Percentiles rank a stretch among this genome's conserved stretches.
Conservation (phyloP, 2,329 filamentous ascomycete species). For the Ascochyta clinopodiicola region DNA sequence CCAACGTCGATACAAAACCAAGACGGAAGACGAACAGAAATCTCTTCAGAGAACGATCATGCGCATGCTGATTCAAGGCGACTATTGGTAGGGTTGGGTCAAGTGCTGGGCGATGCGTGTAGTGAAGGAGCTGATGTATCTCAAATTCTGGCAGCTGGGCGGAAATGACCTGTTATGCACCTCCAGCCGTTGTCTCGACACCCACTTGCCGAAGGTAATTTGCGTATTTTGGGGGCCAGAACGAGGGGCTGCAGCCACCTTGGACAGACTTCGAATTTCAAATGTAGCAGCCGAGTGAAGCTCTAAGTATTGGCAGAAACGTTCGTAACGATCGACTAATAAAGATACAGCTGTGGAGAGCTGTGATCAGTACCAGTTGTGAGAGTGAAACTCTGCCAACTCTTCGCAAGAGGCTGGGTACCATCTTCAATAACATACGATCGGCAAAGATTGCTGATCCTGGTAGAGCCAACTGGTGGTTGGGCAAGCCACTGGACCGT, state of each 20-base stretch:
- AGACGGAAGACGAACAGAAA: not conserved
- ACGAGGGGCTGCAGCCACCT: not conserved
- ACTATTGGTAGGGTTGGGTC: not conserved
- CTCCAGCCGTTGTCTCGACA: conserved; percentile 1
- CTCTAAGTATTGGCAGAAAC: no score
- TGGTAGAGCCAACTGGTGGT: not conserved
- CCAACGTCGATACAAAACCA: not conserved
- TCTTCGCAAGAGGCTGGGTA: not conserved
- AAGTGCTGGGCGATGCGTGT: not conserved
- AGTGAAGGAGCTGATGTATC: not conserved
- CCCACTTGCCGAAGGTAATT: not conserved
- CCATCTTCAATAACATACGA: conserved; percentile 8
- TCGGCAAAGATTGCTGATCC: conserved; percentile 4
- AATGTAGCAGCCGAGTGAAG: not conserved
- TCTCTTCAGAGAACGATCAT: not conserved
- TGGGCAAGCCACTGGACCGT: conserved; percentile 3
- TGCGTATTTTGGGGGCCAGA: conserved; percentile 10
- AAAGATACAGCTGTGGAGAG: not conserved
- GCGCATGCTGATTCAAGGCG: not conserved
- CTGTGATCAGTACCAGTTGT: not conserved
- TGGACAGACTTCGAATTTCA: not conserved
- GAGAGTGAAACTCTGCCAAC: not conserved
- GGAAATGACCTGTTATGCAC: not conserved
- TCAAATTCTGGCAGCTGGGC: not conserved
- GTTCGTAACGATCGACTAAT: no score